These are phyloP conservation scores for Whalleya microplaca DNA, from an alignment of 2,329 filamentous ascomycete genomes.

Conservation along the genomic window DNA sequence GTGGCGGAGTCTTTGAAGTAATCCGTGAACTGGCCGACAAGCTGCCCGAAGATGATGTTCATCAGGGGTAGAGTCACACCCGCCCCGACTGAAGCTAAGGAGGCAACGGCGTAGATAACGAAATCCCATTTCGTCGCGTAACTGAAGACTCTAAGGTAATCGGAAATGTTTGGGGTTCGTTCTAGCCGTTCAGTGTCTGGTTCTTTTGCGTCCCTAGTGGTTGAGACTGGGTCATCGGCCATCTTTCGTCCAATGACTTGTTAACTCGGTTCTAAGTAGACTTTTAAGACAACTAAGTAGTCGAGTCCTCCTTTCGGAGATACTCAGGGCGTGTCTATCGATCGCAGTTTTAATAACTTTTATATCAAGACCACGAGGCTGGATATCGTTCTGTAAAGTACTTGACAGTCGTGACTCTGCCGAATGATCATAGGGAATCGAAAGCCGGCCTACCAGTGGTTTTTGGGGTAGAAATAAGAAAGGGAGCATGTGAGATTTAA, in stretches of 20 bases:
- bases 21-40: conserved; percentile 50
- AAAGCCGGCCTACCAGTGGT: no score
- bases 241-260: background rate
- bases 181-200: background rate
- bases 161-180: conserved; percentile 3
- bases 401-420: no score
- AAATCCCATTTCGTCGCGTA: conserved; percentile 55
- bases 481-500: no score
- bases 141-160: conserved; percentile 43
- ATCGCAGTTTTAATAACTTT: no score
- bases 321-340: no score
- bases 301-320: no score
- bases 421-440: no score
- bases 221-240: background rate
- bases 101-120: conserved; percentile 46
- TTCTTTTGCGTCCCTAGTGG: background rate
- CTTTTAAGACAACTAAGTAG: no score
- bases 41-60: conserved; percentile 58
- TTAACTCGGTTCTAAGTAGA: no score
- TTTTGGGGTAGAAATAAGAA: no score
- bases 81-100: conserved; percentile 36
- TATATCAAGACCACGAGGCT: no score
- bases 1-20: conserved; percentile 39
- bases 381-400: no score
- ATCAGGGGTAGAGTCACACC: conserved; percentile 54